Evolutionary conservation across 768 basidiomycete genomes (phyloP).

Genomic region (Boletus rubropictus): DNA sequence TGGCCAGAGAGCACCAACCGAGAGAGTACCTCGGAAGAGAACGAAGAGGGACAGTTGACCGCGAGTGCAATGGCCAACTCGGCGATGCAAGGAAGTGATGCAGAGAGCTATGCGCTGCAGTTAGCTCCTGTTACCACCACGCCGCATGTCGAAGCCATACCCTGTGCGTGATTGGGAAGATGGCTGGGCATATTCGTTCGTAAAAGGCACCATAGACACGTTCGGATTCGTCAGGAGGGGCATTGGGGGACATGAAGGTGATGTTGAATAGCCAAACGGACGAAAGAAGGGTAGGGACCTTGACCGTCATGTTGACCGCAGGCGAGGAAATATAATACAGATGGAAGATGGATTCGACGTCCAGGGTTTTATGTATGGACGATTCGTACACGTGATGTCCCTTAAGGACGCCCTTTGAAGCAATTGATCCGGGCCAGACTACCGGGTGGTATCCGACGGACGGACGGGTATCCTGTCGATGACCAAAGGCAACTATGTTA

Average conservation of each 20-base stretch:
- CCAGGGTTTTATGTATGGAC: constrained; percentile 9
- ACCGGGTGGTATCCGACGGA: neutral
- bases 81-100: constrained; percentile 27
- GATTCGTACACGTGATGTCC: constrained; percentile 15
- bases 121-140: constrained; percentile 1
- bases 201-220: constrained; percentile 17
- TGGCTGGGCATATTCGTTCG: constrained; percentile 18
- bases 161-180: constrained; percentile 21
- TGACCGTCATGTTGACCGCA: constrained; percentile 16
- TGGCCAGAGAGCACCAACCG: constrained; percentile 14
- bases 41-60: constrained; percentile 7
- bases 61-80: constrained; percentile 22
- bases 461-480: neutral
- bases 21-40: constrained; percentile 22
- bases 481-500: neutral
- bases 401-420: neutral
- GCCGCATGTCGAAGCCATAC: constrained; percentile 8
- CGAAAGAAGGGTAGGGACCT: constrained; percentile 20
- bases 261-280: constrained; percentile 27
- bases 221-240: constrained; percentile 20
- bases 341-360: neutral
- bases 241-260: constrained; percentile 20
- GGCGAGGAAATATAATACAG: neutral
- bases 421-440: neutral
- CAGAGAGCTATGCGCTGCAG: constrained; percentile 16